Conservation (phyloP, 805 yeast species). For the Candida mattraensis region DNA sequence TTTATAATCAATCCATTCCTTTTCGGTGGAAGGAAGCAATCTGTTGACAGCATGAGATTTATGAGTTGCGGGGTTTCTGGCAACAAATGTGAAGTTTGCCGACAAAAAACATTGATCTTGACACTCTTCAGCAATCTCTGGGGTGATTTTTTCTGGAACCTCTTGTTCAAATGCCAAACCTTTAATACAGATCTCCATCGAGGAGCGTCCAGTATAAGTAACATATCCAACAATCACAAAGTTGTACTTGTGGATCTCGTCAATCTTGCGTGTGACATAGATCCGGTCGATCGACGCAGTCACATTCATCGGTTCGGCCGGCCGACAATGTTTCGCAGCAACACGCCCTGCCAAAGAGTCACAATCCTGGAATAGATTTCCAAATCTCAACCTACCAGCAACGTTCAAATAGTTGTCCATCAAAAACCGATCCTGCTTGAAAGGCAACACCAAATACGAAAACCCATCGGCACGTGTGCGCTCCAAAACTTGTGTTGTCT, state of each 20-base stretch:
- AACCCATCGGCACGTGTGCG: slow-evolving; percentile 79
- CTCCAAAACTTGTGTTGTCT: slow-evolving; percentile 67
- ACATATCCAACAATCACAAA: slow-evolving; percentile 87
- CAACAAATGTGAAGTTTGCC: slow-evolving; percentile 94
- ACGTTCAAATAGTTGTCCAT: slow-evolving; percentile 89
- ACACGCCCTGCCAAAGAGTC: slow-evolving; percentile 94
- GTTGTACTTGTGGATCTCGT: slow-evolving; percentile 71
- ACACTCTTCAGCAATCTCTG: slow-evolving; percentile 52
- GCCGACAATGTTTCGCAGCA: slow-evolving; percentile 90
- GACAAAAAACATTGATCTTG: slow-evolving; percentile 70
- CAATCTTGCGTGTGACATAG: slow-evolving; percentile 80
- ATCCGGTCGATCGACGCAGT: slow-evolving; percentile 94
- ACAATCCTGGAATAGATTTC: slow-evolving; percentile 90
- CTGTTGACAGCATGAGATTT: slow-evolving; percentile 84
- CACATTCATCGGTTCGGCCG: slow-evolving; percentile 93
- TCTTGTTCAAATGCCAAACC: slow-evolving; percentile 73
- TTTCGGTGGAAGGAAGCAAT: slow-evolving; percentile 69
- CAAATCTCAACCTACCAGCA: slow-evolving; percentile 87
- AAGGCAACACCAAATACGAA: slow-evolving; percentile 68
- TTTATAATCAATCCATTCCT: slow-evolving; percentile 80
- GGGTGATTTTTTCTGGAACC: slow-evolving; percentile 50
- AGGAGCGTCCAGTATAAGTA: slow-evolving; percentile 91
- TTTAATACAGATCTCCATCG: slow-evolving; percentile 91
- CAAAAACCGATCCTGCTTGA: slow-evolving; percentile 77
- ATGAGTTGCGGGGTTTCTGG: slow-evolving; percentile 91